phyloP scores from a whole-genome alignment of 345 rosid species.

The Brassica carinata region DNA sequence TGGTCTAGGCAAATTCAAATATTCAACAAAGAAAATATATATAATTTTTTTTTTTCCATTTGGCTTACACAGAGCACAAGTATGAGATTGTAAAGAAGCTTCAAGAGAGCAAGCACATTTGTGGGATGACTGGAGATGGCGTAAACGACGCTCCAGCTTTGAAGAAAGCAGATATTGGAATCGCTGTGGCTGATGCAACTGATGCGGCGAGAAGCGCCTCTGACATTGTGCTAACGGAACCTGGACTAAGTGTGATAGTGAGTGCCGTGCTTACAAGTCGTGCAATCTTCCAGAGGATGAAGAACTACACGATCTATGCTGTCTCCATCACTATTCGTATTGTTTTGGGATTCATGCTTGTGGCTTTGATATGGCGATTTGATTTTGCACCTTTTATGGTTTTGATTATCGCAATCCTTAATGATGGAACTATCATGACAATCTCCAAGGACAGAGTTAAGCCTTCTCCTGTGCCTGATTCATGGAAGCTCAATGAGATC shows the following conservation, averaged over 20 bases:
- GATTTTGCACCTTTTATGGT: background rate
- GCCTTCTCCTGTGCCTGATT: background rate
- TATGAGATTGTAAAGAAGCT: background rate
- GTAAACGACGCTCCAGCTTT: background rate
- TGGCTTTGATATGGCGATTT: background rate
- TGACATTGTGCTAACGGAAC: background rate
- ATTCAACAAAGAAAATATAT: no score
- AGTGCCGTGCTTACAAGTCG: background rate
- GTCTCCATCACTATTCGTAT: background rate
- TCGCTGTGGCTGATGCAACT: background rate
- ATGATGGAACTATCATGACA: background rate
- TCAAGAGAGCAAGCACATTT: background rate
- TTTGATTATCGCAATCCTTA: background rate
- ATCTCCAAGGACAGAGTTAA: background rate
- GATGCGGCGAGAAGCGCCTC: background rate
- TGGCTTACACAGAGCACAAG: background rate
- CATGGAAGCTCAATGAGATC: background rate
- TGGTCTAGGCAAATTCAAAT: no score
- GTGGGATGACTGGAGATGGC: background rate
- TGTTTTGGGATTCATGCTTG: background rate
- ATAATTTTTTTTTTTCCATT: background rate
- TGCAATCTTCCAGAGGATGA: background rate
- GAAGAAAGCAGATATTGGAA: background rate
- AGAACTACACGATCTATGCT: background rate
- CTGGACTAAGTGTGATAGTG: background rate